Evolutionary conservation across 164 flowering plant species (phyloP), one percentile per base, ranked within the genome.

Genomic region (Kingdonia uniflora): DNA sequence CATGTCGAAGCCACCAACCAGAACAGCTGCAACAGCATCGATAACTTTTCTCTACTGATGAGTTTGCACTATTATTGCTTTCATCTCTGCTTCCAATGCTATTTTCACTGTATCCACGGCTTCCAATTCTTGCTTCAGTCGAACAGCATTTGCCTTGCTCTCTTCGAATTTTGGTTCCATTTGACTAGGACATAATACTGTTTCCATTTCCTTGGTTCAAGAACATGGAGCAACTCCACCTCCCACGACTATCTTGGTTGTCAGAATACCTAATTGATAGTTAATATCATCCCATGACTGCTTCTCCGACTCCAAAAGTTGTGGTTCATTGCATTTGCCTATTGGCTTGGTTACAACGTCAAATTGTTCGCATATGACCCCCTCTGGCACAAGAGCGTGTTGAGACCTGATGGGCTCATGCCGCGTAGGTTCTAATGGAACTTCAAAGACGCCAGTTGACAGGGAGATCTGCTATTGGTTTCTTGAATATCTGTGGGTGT

Each of bases 11-110:
- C 68, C 74, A 15, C 72, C 75, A 20, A 80, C 55, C 54, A 92
- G 73, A 68, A 92, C 83, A 6, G 85, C 68, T 7, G 92, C 82
- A 17, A 97, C 99, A 11, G 97, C 95, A 72, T 92, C 99, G 0
- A 95, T 92, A 3, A 96, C 98, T 70, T 91, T 91, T 65, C 95
- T 82, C 98, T 95, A 91, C 65, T 92, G 99, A 49, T 92, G 95
- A 2, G 82, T 65, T 66, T 92, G 99, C 62, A 92, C 99, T 66
- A 78, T 86, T 53, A 88, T 42, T 56, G 72, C 78, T 74, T 87
- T 79, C 68, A 92, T 48, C 66, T 92, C 99, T 22, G 79, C 67
- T 59, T 91, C 98, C 69, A 85, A 42, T 54, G 70, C 88, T 6
- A 72, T 52, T 54, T 73, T 81, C 5, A 77, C 77, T 16, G 56